Base-by-base conservation (phyloP, 495 filamentous ascomycete species). In the Cetradonia linearis region DNA sequence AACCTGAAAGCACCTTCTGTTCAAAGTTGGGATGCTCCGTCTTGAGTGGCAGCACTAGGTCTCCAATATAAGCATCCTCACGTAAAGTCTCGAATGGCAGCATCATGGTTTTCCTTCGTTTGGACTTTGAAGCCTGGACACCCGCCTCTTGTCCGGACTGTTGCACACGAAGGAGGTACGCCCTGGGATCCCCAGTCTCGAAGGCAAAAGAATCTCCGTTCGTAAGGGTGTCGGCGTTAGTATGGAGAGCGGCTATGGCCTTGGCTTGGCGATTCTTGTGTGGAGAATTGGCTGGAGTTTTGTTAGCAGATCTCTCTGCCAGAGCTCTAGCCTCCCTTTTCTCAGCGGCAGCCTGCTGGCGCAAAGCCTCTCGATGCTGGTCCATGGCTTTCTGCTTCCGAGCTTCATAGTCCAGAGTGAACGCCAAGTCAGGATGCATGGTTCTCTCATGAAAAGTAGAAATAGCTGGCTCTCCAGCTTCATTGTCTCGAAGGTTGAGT, bases 261-360 rank as follows among this genome's bases (percentile, higher is more conserved):
- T 67, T 66, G 31, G 66, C 63, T 53, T 74, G 73, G 23, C 73
- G 66, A 58, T 74, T 73, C 25, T 63, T 63, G 55, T 75, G 69
- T 9, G 73, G 72, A 20, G 72, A 71, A 36, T 31, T 48, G 27
- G 56, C 47, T 27, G 55, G 7, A 28, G 38, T 36, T 34, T 53
- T 55, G 20, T 48, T 34, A 18, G 33, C 14, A 27, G 25, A 23
- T 8, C n/a, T 9, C 2, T 58, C 42, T 8, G 40, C 16, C 5
- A 8, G 20, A 5, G 55, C 9, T 31, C 14, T 54, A 27, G 31
- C 27, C 14, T 38, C 23, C 20, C 13, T 56, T 20, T 52, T 50
- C 10, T 36, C 52, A 27, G 38, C 58, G 6, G 53, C 37, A 31
- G 57, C 62, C 55, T 63, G 65, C 47, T 61, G 56, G 14, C 55